Percentiles rank a stretch among this genome's conserved stretches.
These are phyloP conservation scores for Conringia planisiliqua DNA, from an alignment of 345 rosid genomes.

Conservation along the genomic window DNA sequence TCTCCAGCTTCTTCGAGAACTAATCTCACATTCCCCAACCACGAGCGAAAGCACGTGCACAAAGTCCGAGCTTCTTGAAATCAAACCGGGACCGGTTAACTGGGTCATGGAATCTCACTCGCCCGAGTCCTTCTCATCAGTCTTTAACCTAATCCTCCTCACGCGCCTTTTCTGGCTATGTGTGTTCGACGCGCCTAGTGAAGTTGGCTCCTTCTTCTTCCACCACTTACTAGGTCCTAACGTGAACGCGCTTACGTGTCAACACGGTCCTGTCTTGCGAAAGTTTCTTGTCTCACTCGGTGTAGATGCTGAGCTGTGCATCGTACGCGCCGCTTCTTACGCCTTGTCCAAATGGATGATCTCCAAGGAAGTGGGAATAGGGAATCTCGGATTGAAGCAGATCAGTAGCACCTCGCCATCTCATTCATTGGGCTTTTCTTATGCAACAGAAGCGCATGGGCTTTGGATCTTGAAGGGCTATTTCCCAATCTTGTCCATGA, in stretches of 20 bases:
- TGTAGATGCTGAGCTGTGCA: conserved; percentile 63
- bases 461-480: conserved; percentile 75
- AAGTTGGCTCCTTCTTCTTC: conserved; percentile 71
- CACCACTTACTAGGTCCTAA: conserved; percentile 55
- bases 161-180: conserved; percentile 79
- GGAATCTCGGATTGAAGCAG: conserved; percentile 43
- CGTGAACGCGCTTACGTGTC: conserved; percentile 43
- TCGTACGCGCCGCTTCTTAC: conserved; percentile 74
- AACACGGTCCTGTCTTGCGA: conserved; percentile 50
- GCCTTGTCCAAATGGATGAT: conserved; percentile 77
- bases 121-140: conserved; percentile 64
- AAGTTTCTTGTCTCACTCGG: conserved; percentile 63
- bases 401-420: conserved; percentile 23
- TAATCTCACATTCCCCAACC: conserved; percentile 54
- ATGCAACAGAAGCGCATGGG: conserved; percentile 76
- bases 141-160: conserved; percentile 62
- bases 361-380: conserved; percentile 60
- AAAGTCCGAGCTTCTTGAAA: conserved; percentile 52
- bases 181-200: conserved; percentile 58
- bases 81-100: conserved; percentile 59
- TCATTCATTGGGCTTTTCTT: conserved; percentile 48
- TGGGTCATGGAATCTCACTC: conserved; percentile 90
- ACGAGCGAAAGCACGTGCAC: conserved; percentile 45
- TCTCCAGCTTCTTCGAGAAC: conserved; percentile 75
- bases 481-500: conserved; percentile 62